Conservation (phyloP, 345 rosid genomes). For the Raphanus raphanistrum region DNA sequence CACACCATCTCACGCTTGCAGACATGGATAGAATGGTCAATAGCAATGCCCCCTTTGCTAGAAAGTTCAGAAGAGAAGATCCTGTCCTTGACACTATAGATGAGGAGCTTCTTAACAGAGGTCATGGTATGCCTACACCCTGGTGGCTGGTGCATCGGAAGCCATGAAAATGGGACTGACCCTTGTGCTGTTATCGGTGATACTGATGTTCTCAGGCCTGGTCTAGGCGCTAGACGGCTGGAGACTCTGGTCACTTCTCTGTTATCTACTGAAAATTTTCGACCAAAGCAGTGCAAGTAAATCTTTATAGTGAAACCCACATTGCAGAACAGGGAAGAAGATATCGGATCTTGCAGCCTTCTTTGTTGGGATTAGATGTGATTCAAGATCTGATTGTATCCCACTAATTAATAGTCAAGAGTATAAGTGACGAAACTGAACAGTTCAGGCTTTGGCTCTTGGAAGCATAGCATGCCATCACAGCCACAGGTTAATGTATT, state of each 20-base stretch:
- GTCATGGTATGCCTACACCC: conserved; percentile 74
- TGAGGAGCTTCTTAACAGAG: conserved; percentile 67
- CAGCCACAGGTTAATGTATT: conserved; percentile 1
- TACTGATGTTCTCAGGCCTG: conserved; percentile 61
- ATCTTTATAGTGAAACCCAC: not conserved
- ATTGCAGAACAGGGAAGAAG: not conserved
- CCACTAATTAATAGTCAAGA: conserved; percentile 15
- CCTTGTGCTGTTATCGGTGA: conserved; percentile 74
- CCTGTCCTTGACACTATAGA: conserved; percentile 86
- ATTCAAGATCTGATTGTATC: conserved; percentile 26
- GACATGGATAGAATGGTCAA: conserved; percentile 74
- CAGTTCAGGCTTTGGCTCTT: conserved; percentile 13
- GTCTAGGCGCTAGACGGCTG: conserved; percentile 74
- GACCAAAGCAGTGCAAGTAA: conserved; percentile 85
- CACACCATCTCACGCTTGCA: conserved; percentile 62
- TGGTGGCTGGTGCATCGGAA: conserved; percentile 98
- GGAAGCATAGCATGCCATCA: not conserved
- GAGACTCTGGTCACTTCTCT: conserved; percentile 58
- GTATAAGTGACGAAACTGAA: conserved; percentile 11
- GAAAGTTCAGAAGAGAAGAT: conserved; percentile 71
- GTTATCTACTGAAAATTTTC: conserved; percentile 62
- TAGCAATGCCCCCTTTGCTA: conserved; percentile 88
- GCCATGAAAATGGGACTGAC: conserved; percentile 70
- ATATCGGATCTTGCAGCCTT: conserved; percentile 21
- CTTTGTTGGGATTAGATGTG: conserved; percentile 26